phyloP scores from a whole-genome alignment of 139 green algal species.

The Trebouxia sp. region DNA sequence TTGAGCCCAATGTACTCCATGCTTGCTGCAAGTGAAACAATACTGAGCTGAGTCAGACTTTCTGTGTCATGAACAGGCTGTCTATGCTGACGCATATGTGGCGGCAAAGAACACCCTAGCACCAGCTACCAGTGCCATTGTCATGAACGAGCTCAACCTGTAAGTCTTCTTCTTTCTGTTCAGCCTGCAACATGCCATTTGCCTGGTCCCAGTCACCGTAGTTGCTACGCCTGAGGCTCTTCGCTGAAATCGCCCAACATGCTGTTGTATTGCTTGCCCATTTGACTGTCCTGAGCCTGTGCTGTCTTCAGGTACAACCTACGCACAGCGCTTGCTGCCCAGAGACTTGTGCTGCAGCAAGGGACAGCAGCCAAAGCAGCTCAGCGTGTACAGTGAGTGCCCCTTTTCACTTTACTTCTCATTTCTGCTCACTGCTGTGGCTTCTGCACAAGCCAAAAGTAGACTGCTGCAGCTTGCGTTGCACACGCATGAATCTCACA shows the following conservation, averaged over 20 bases:
- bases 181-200: background rate
- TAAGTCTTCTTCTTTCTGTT: background rate
- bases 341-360: background rate
- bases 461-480: too few species aligned
- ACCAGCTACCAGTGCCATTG: background rate
- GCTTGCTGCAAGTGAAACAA: too few species aligned
- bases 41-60: background rate
- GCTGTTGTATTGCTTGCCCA: background rate
- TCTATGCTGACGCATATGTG: constrained; percentile 9
- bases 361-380: background rate
- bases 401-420: too few species aligned
- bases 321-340: background rate
- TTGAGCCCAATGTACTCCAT: background rate
- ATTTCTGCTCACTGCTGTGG: too few species aligned
- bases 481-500: too few species aligned
- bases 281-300: background rate
- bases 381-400: background rate
- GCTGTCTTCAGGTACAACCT: background rate
- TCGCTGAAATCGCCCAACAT: background rate
- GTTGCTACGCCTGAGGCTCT: background rate
- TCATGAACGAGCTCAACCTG: background rate
- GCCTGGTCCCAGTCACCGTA: background rate
- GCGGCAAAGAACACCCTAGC: background rate
- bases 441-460: too few species aligned
- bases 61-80: background rate